Evolutionary conservation across 2,329 filamentous ascomycete genomes (phyloP).

Genomic region (Scorias spongiosa): DNA sequence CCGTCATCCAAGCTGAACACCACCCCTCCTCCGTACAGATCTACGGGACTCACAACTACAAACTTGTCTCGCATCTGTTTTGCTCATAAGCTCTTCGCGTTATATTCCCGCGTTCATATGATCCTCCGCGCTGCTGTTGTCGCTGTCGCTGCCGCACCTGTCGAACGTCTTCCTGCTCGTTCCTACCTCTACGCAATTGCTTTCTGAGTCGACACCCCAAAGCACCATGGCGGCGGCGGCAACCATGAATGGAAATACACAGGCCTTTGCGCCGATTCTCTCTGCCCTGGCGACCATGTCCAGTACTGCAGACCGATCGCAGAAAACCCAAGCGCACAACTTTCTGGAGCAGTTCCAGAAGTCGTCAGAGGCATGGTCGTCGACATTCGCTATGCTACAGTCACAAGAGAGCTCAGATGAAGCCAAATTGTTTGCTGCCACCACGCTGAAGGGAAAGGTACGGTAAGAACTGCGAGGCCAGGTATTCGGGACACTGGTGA

Average conservation of each 20-base stretch:
- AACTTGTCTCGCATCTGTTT: too few relatives aligned
- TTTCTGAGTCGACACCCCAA: neutral
- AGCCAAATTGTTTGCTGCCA: slow-evolving; percentile 87
- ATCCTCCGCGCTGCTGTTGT: too few relatives aligned
- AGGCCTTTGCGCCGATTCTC: slow-evolving; percentile 71
- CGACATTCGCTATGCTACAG: slow-evolving; percentile 74
- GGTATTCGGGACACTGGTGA: slow-evolving; percentile 2
- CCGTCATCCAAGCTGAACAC: too few relatives aligned
- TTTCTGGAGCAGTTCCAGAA: slow-evolving; percentile 95
- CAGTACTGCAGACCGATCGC: slow-evolving; percentile 60
- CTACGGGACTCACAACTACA: too few relatives aligned
- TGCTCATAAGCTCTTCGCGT: too few relatives aligned
- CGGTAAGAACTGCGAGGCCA: slow-evolving; percentile 6
- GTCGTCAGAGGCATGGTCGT: slow-evolving; percentile 85
- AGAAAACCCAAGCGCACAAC: slow-evolving; percentile 81
- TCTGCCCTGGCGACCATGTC: slow-evolving; percentile 84
- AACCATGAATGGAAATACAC: slow-evolving; percentile 40
- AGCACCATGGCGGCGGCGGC: slow-evolving; percentile 17
- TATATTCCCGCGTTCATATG: too few relatives aligned
- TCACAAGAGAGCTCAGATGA: slow-evolving; percentile 60
- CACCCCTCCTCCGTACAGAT: too few relatives aligned
- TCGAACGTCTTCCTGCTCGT: too few relatives aligned
- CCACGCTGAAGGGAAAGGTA: slow-evolving; percentile 96
- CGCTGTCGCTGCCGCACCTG: too few relatives aligned
- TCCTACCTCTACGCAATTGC: too few relatives aligned